Conservation (phyloP, 371 early-diverging fungal genomes). For the Haplosporangium sp. region DNA sequence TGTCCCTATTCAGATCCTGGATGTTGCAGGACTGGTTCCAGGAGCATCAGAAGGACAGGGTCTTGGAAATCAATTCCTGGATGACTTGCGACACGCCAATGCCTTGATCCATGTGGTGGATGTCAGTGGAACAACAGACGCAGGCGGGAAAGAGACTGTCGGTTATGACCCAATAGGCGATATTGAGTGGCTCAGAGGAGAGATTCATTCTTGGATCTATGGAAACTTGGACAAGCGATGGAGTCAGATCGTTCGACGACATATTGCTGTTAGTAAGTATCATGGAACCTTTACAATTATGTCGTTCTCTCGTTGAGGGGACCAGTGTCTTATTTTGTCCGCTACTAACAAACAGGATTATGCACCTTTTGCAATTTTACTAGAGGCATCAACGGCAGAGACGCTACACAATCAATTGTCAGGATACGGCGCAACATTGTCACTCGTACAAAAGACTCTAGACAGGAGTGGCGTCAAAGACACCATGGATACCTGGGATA, state of each 20-base stretch:
- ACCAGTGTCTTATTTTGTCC: no score
- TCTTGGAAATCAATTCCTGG: constrained; percentile 83
- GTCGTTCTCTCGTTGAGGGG: no score
- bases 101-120: constrained; percentile 87
- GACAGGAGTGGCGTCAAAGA: constrained; percentile 66
- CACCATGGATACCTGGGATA: constrained; percentile 72
- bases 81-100: constrained; percentile 81
- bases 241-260: constrained; percentile 73
- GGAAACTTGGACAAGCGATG: constrained; percentile 78
- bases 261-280: constrained; percentile 63
- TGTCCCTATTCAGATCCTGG: constrained; percentile 82
- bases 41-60: constrained; percentile 82
- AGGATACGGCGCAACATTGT: constrained; percentile 74
- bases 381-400: constrained; percentile 61
- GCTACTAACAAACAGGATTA: no score
- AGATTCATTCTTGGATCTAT: constrained; percentile 80
- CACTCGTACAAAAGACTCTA: constrained; percentile 63
- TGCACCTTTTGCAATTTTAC: neutral
- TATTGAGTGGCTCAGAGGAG: constrained; percentile 80
- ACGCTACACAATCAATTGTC: constrained; percentile 70
- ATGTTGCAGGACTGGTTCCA: constrained; percentile 86
- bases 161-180: constrained; percentile 88
- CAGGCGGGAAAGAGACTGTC: constrained; percentile 76
- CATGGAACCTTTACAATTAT: neutral
- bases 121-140: constrained; percentile 84